Conservation (phyloP, 306 rosid genomes). For the Canavalia gladiata region DNA sequence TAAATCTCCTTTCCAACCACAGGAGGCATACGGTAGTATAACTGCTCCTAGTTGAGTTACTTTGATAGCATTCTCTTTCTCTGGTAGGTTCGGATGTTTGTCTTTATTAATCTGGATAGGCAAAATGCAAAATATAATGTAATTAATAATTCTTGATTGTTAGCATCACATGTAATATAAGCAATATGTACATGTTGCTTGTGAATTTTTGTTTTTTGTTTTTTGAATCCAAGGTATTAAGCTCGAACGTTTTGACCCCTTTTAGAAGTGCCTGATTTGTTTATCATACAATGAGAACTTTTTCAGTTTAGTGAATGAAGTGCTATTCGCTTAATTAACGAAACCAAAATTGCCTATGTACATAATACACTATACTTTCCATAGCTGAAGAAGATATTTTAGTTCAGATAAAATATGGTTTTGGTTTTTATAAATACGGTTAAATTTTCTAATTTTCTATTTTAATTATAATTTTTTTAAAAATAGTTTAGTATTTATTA, state of each 20-base stretch:
- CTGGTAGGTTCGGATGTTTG: constrained; percentile 44
- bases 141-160: constrained; percentile 32
- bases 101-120: constrained; percentile 31
- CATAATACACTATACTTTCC: not conserved
- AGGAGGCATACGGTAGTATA: constrained; percentile 44
- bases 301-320: constrained; percentile 16
- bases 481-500: too few species aligned
- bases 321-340: not conserved
- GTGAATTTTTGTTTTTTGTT: constrained; percentile 25
- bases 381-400: not conserved
- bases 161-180: constrained; percentile 46
- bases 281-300: constrained; percentile 32
- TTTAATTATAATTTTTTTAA: too few species aligned
- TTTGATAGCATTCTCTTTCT: constrained; percentile 48
- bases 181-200: constrained; percentile 40
- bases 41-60: constrained; percentile 47
- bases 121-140: constrained; percentile 35
- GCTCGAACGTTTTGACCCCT: constrained; percentile 35
- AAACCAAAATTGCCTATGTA: not conserved
- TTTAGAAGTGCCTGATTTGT: constrained; percentile 26
- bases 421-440: too few species aligned
- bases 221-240: constrained; percentile 4
- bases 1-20: constrained; percentile 41
- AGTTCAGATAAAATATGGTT: not conserved
- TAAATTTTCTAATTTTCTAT: too few species aligned